Evolutionary conservation across 2,329 filamentous ascomycete genomes (phyloP).

Genomic region (Allantophomopsis cytisporea): DNA sequence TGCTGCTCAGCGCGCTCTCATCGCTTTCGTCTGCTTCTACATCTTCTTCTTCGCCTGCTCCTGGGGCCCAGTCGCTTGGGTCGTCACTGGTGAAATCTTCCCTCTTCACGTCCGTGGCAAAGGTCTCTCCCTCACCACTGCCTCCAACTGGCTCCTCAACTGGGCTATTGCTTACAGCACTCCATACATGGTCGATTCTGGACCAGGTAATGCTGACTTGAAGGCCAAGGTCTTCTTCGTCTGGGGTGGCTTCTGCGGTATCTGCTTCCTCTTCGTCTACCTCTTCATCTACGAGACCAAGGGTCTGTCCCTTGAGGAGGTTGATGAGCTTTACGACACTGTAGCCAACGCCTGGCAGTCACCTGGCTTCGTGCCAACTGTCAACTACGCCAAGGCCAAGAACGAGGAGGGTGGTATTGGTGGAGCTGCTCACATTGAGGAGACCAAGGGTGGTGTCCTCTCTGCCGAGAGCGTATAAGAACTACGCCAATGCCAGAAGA

Average conservation of each 20-base stretch:
- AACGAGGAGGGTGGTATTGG: too few relatives aligned
- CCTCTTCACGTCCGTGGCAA: slow-evolving; percentile 79
- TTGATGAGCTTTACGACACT: slow-evolving; percentile 59
- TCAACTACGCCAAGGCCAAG: too few relatives aligned
- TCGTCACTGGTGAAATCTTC: slow-evolving; percentile 81
- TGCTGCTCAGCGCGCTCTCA: slow-evolving; percentile 50
- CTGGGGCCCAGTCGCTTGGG: slow-evolving; percentile 35
- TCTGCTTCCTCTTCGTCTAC: slow-evolving; percentile 40
- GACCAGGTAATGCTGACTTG: slow-evolving; percentile 28
- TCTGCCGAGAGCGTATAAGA: too few relatives aligned
- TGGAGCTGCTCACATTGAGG: too few relatives aligned
- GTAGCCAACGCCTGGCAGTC: slow-evolving; percentile 41
- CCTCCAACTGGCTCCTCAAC: slow-evolving; percentile 89
- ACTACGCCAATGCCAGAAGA: too few relatives aligned
- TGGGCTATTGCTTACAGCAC: slow-evolving; percentile 60
- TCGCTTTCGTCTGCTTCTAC: slow-evolving; percentile 79
- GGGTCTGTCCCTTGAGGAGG: slow-evolving; percentile 59
- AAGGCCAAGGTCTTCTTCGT: slow-evolving; percentile 31
- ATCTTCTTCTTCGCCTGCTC: slow-evolving; percentile 55
- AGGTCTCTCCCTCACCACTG: slow-evolving; percentile 75
- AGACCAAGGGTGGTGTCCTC: too few relatives aligned
- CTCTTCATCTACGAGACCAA: slow-evolving; percentile 60
- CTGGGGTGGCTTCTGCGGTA: slow-evolving; percentile 45
- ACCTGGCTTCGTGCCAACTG: slow-evolving; percentile 26
- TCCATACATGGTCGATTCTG: slow-evolving; percentile 52